Evolutionary conservation across 306 rosid genomes (phyloP).

Genomic region (Erythrophleum fordii): DNA sequence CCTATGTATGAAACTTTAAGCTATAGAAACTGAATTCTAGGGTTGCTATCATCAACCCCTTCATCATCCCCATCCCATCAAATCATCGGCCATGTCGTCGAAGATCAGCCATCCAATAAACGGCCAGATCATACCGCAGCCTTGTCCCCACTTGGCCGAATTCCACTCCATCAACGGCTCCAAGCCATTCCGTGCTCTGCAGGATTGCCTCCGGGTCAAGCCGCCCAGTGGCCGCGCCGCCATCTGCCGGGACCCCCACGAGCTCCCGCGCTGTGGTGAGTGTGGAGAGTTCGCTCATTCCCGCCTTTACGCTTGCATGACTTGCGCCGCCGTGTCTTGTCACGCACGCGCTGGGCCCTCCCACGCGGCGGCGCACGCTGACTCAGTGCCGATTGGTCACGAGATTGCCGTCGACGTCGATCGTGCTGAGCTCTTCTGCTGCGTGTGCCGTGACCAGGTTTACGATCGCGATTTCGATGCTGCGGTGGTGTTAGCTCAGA

Average conservation of each 20-base stretch:
- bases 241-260: constrained; percentile 76
- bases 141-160: constrained; percentile 82
- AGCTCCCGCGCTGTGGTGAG: constrained; percentile 65
- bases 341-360: constrained; percentile 55
- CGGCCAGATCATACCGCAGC: constrained; percentile 63
- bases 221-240: constrained; percentile 83
- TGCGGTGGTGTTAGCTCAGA: constrained; percentile 78
- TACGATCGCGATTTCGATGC: constrained; percentile 94
- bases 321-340: constrained; percentile 79
- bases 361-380: constrained; percentile 82
- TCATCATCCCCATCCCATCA: constrained; percentile 46
- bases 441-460: constrained; percentile 86
- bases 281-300: constrained; percentile 62
- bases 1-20: constrained; percentile 54
- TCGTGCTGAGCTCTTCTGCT: constrained; percentile 95
- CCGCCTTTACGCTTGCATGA: constrained; percentile 72
- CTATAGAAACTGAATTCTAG: constrained; percentile 50
- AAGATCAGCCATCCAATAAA: constrained; percentile 54
- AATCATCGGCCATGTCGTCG: constrained; percentile 65
- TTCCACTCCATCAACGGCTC: constrained; percentile 70
- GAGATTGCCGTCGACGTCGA: constrained; percentile 93
- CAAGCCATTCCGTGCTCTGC: constrained; percentile 76
- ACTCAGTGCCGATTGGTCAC: constrained; percentile 69
- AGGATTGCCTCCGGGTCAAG: constrained; percentile 81
- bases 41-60: constrained; percentile 44